Conservation (phyloP, 2,329 filamentous ascomycete genomes). For the Aspergillus sp. region DNA sequence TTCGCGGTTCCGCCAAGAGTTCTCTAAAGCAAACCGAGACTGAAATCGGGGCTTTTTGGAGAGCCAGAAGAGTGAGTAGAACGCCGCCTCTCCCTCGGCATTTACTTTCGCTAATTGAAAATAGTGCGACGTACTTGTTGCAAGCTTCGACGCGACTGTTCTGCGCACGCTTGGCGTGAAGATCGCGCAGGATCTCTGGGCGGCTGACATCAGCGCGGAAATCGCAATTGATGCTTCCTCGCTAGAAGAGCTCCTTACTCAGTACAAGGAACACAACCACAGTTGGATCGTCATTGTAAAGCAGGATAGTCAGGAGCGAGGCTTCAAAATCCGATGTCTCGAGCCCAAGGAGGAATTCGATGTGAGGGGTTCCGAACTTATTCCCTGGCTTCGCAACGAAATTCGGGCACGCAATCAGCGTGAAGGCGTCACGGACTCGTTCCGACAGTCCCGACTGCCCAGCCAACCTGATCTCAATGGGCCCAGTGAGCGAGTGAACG, state of each 20-base stretch:
- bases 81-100: background rate
- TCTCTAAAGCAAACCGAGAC: conserved; percentile 71
- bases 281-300: conserved; percentile 90
- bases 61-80: conserved; percentile 59
- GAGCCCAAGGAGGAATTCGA: conserved; percentile 80
- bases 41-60: conserved; percentile 61
- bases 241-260: conserved; percentile 67
- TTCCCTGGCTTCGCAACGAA: conserved; percentile 78
- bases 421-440: conserved; percentile 48
- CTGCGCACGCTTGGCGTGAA: conserved; percentile 75
- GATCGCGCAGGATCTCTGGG: conserved; percentile 76
- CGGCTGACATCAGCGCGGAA: conserved; percentile 82
- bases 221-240: conserved; percentile 76
- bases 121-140: conserved; percentile 84
- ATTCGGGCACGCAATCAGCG: conserved; percentile 74
- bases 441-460: conserved; percentile 40
- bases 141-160: conserved; percentile 77
- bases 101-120: conserved; percentile 14
- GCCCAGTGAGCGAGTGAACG: conserved; percentile 56
- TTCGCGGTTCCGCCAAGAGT: conserved; percentile 47
- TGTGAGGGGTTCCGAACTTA: conserved; percentile 68
- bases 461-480: conserved; percentile 40
- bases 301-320: conserved; percentile 55
- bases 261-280: conserved; percentile 74
- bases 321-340: conserved; percentile 75